Base-by-base conservation (phyloP, 352 stramenopile species). In the Elongisporangium anandrum region DNA sequence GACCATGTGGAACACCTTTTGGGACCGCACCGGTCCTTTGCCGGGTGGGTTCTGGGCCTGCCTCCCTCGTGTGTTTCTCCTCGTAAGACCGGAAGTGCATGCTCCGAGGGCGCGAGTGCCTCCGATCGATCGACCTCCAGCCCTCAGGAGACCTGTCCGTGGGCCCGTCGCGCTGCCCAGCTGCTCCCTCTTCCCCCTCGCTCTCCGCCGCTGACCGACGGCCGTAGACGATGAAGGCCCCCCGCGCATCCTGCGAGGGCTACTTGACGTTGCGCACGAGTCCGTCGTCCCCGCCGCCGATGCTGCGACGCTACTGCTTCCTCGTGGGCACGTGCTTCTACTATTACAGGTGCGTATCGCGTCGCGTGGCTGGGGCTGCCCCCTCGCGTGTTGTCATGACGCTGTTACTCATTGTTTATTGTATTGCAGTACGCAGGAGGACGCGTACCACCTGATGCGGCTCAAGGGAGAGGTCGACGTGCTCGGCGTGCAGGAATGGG, bases 401-500 rank as follows among this genome's bases (percentile, higher is more conserved):
- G 17, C 16, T 39, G 19, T 24, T 45, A 21, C 38, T 63, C 20
- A 45, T 55, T 10, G n/a, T 52, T 15, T 48, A 1, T 52, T 20
- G 38, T 56, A 20, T 55, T 57, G 12, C 52, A 90, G 86, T 55
- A 95, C 85, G n/a, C 85, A 96, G 60, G 88, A 97, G 54, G 88
- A 97, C 61, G 89, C 89, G 64, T 93, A 94, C 63, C 83, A 92
- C 60, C 92, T 94, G 81, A 76, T 95, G 59, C 81, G 82, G 7
- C 70, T 95, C 48, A 94, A 95, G 62, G 81, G 85, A 53, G 81
- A 95, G 55, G 87, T 94, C 21, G 85, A 96, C 63, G 86, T 96
- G 26, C 64, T 97, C 19, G 89, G 88, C 17, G 89, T 95, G 17
- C 88, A 95, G 65, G 86, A 96, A 57, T 97, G 89, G 89, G 89